Base-by-base conservation (phyloP, 2,329 filamentous ascomycete species). In the Triangularia verruculosa region DNA sequence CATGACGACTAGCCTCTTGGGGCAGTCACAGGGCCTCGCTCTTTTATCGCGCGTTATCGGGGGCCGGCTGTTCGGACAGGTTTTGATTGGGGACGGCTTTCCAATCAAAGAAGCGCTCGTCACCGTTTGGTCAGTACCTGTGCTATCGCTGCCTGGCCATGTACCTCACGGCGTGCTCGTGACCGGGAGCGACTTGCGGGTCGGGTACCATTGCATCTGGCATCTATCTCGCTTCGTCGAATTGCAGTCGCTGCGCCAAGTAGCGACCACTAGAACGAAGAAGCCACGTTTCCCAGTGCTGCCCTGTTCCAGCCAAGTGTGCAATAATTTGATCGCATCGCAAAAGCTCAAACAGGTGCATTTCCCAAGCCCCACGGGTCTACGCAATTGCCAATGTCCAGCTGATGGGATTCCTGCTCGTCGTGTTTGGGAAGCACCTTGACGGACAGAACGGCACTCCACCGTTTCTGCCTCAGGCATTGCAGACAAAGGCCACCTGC, bases 131-230 rank as follows among this genome's bases (percentile, higher is more conserved):
- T 57, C 55, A 57, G 27, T 32, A 28, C n/a, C 4, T 30, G n/a
- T 17, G 20, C 55, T 20, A 34, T 34, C 55, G 34, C 28, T 22
- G 30, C 20, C 24, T 39, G 11, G 13, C 28, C 12, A 1, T 13
- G 66, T 67, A 70, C 63, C 32, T 43, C 57, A 25, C 51, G 34
- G 54, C 59, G 25, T 13, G 25, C 47, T 51, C 61, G 51, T 64
- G 30, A 61, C 59, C 34, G 57, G 24, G 28, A 55, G 63, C 11
- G 63, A 70, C 67, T 61, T 67, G 4, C 56, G 51, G 27, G 62
- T 71, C 67, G 67, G 70, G 70, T 71, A 70, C 62, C 56, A 57
- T 34, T 70, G 69, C 69, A 70, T 67, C 69, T 63, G 24, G 32
- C 51, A 51, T 59, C 57, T 47, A 51, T 59, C 57, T 47, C 57